Base-by-base conservation (phyloP, 2,329 filamentous ascomycete genomes). In the Fusarium multiceps region DNA sequence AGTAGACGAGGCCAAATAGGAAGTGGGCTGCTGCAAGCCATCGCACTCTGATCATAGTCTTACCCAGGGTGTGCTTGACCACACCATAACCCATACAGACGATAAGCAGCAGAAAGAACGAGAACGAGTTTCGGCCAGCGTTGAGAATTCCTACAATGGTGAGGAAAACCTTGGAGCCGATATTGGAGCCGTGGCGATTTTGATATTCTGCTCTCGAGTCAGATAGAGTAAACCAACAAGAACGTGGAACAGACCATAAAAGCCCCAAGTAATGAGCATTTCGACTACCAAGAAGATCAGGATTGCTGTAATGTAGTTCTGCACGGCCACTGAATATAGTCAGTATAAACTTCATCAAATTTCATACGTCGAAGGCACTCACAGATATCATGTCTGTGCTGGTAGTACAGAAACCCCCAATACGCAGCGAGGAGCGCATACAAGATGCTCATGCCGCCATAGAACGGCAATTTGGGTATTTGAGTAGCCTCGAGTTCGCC, bases 51-150 rank as follows among this genome's bases (percentile, higher is more conserved):
- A 95, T 89, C 96, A 99, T 99, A 14, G 94, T 94, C 76, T 91
- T 92, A 61, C 96, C 96, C 7, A 99, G 87, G 4, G 92, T 93
- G 4, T 91, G 92, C 82, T 98, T 98, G 72, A 99, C 97, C 25
- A 99, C 97, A 74, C 96, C 96, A 75, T 99, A 99, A 32, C 96
- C 96, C 96, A 99, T 99, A 80, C 96, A 99, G 32, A 99, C 96
- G 72, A 99, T 98, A 55, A 99, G 89, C 11, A 99, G 87, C 51
- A 99, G 85, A 85, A 99, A 99, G 85, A 99, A 99, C 0, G 95
- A 98, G 79, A 99, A 98, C 0, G 95, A 98, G 81, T 98, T 99
- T 69, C 96, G 89, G 59, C 91, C 94, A 7, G 96, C 96, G 78
- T 97, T 98, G 46, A 99, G 86, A 25, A 98, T 86, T 40, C 94